A percentile compares a stretch with the other conserved stretches of the same genome.
phyloP scores from a whole-genome alignment of 495 filamentous ascomycete species.

The Rhizodiscina lignyota region DNA sequence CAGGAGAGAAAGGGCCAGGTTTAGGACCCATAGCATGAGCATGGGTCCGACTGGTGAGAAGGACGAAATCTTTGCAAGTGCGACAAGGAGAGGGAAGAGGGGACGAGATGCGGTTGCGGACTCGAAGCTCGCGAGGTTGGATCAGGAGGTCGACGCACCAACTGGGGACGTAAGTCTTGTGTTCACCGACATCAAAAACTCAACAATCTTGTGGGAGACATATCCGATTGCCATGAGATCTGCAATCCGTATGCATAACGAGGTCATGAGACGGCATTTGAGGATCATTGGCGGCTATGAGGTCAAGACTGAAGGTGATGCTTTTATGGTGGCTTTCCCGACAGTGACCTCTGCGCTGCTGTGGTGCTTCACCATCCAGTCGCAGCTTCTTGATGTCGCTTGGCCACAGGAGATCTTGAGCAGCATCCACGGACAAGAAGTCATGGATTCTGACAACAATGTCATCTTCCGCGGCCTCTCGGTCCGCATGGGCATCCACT shows the following conservation, averaged over 20 bases:
- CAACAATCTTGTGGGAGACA: constrained; percentile 91
- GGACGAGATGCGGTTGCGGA: constrained; percentile 53
- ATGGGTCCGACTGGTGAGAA: constrained; percentile 54
- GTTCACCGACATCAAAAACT: constrained; percentile 99
- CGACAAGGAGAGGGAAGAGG: constrained; percentile 43
- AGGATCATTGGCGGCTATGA: constrained; percentile 93
- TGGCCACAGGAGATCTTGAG: constrained; percentile 91
- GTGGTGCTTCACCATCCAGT: constrained; percentile 93
- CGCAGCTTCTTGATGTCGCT: constrained; percentile 63
- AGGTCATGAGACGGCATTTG: constrained; percentile 83
- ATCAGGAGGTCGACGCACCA: constrained; percentile 77
- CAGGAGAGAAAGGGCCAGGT: constrained; percentile 55
- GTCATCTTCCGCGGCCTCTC: constrained; percentile 85
- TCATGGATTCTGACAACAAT: constrained; percentile 68
- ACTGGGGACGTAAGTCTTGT: constrained; percentile 81
- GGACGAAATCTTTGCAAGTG: constrained; percentile 46
- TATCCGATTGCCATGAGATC: constrained; percentile 89
- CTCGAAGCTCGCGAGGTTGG: constrained; percentile 67
- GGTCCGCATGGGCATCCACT: constrained; percentile 95
- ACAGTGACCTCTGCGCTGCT: constrained; percentile 84
- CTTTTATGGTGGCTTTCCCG: constrained; percentile 97
- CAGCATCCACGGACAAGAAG: constrained; percentile 67
- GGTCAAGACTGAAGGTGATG: constrained; percentile 98
- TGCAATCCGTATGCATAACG: constrained; percentile 90
- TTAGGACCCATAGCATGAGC: constrained; percentile 61